phyloP scores from a whole-genome alignment of 2,329 filamentous ascomycete species.

The Ascochyta lentis region DNA sequence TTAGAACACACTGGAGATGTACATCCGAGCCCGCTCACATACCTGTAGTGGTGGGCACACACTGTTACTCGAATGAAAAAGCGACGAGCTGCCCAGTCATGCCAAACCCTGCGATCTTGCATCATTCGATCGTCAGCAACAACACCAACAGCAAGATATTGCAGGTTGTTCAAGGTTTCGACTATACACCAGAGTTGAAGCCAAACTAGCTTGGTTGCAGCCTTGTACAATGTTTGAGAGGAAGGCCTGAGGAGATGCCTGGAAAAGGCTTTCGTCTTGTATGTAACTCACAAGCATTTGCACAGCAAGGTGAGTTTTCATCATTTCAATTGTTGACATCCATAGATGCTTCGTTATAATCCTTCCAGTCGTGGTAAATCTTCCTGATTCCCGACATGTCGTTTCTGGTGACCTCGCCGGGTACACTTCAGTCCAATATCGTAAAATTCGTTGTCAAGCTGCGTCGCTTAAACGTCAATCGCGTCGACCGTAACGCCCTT shows the following conservation, averaged over 20 bases:
- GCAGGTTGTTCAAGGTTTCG: neutral
- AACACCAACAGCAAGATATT: neutral
- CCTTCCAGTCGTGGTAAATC: constrained; percentile 39
- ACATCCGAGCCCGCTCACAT: neutral
- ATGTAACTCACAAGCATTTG: constrained; percentile 4
- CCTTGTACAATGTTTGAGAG: neutral
- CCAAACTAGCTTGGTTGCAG: neutral
- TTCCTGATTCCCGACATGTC: constrained; percentile 33
- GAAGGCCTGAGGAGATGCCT: neutral
- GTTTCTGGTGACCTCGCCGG: constrained; percentile 27
- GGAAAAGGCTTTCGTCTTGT: neutral
- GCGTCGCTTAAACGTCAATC: constrained; percentile 72
- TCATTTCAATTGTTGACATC: constrained; percentile 20
- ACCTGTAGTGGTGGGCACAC: neutral
- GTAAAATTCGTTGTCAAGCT: constrained; percentile 35
- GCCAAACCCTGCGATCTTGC: neutral
- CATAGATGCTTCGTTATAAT: constrained; percentile 35
- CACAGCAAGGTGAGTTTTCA: neutral
- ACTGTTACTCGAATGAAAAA: neutral
- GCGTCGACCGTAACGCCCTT: constrained; percentile 86
- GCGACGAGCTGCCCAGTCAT: too few species aligned
- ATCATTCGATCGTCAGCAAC: neutral
- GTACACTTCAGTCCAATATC: constrained; percentile 28
- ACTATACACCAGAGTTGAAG: neutral
- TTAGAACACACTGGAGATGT: neutral